phyloP scores from a whole-genome alignment of 1,284 basidiomycete genomes.

The Rhodotorula glutinis region DNA sequence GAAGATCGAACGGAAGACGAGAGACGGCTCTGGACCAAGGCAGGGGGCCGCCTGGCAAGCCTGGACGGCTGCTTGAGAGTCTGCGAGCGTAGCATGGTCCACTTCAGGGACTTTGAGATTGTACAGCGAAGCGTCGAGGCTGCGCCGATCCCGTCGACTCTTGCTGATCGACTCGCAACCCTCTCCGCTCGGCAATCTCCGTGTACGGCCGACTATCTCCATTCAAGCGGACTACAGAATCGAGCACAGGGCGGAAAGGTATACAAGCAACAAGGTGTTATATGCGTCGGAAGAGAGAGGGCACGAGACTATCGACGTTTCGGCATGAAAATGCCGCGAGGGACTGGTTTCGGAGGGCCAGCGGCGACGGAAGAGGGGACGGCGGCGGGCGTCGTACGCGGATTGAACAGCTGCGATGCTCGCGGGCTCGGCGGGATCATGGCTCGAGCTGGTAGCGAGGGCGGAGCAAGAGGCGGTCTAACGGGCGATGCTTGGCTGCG shows the following conservation, averaged over 20 bases:
- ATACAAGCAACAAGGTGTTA: neutral
- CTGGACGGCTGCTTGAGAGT: neutral
- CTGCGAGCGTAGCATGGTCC: neutral
- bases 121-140: neutral
- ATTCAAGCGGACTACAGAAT: too few relatives aligned
- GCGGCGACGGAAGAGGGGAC: neutral
- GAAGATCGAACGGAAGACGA: neutral
- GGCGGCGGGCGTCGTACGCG: neutral
- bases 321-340: conserved; percentile 5
- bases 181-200: neutral
- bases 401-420: too few relatives aligned
- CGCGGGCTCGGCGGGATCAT: too few relatives aligned
- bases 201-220: too few relatives aligned
- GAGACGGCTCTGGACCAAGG: neutral
- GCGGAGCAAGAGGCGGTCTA: too few relatives aligned
- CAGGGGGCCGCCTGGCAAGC: neutral
- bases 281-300: neutral
- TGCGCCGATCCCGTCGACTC: neutral
- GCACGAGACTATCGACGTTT: neutral
- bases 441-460: too few relatives aligned
- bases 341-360: neutral
- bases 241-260: too few relatives aligned
- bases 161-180: neutral
- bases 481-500: too few relatives aligned
- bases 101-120: neutral